A percentile compares a stretch with the other conserved stretches of the same genome.
Evolutionary conservation across 139 green algal genomes (phyloP).

Genomic region (Haematococcus lacustris): DNA sequence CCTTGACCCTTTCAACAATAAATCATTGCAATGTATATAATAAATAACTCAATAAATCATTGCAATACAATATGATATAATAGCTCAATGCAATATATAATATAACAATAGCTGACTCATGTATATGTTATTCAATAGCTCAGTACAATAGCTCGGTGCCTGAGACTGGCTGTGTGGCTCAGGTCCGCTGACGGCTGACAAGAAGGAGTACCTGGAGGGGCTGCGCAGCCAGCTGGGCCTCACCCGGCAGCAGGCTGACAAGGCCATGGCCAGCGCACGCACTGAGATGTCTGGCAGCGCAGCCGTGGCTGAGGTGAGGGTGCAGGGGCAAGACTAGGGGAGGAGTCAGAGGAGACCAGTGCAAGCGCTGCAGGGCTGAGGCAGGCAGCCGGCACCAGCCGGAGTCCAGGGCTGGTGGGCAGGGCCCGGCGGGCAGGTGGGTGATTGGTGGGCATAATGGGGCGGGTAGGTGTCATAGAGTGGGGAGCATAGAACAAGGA

Average conservation of each 20-base stretch:
- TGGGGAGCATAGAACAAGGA: background rate
- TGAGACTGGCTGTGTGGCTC: background rate
- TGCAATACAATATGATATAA: too few relatives aligned
- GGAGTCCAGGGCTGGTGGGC: too few relatives aligned
- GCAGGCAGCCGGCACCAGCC: too few relatives aligned
- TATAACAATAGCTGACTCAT: too few relatives aligned
- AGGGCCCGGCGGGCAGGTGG: too few relatives aligned
- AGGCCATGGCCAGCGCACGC: slow-evolving; percentile 34
- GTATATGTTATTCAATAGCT: too few relatives aligned
- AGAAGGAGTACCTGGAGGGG: slow-evolving; percentile 66
- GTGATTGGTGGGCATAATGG: background rate
- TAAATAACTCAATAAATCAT: too few relatives aligned
- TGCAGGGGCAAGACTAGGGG: background rate
- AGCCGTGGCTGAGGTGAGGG: slow-evolving; percentile 1
- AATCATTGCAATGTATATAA: too few relatives aligned
- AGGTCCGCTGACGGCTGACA: slow-evolving; percentile 66
- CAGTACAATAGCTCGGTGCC: background rate
- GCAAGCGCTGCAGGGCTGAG: background rate
- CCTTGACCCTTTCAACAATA: too few relatives aligned
- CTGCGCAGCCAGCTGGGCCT: slow-evolving; percentile 78
- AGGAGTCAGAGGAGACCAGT: background rate
- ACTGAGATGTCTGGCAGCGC: slow-evolving; percentile 23
- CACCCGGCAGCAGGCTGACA: slow-evolving; percentile 71
- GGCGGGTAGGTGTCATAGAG: background rate
- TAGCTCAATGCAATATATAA: too few relatives aligned